Base-by-base conservation (phyloP, 306 rosid genomes). In the Cyclanthera cordifolia region DNA sequence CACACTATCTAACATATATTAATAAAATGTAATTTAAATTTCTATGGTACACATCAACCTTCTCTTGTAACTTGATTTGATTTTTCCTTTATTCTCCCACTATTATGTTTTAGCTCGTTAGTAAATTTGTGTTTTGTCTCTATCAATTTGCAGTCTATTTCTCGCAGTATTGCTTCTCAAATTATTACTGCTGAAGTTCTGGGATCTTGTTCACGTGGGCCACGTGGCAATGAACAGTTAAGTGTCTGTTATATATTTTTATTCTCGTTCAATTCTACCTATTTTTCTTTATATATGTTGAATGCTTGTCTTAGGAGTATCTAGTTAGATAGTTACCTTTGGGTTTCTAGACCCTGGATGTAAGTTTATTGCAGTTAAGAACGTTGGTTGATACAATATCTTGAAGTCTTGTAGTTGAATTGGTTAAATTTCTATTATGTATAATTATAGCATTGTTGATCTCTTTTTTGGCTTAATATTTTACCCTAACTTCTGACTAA, bases 181-280 rank as follows among this genome's bases (percentile, higher is more conserved):
- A 85, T 88, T 58, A 76, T 90, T 66, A 78, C 84, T 20, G 88
- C 86, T 75, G 98, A 87, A 82, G 73, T 86, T 63, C 78, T 93
- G 67, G 84, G 94, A 69, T 85, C 89, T 27, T 93, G 94, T 80
- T 73, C 87, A 64, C 72, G 84, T 0, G 93, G 93, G 6, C 96
- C 96, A 13, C 96, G 90, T 57, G 93, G 96, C 72, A 87, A 87
- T 83, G 84, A 93, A 87, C 89, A 93, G 95, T 89, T 80, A 79
- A 74, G 82, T 59, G 25, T 79, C 46, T 71, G 55, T 12, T 55
- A 27, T 53, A 17, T 72, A 28, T 57, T 15, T 16, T 39, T 61
- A 17, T 61, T 27, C 16, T 1, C 6, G 0, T 53, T 53, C 24
- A 25, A 46, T 34, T 60, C 51, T 59, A 67, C 34, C 56, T 69